A percentile compares a stretch with the other conserved stretches of the same genome.
phyloP scores from a whole-genome alignment of 371 early-diverging fungal genomes.

The Parasitella parasitica region DNA sequence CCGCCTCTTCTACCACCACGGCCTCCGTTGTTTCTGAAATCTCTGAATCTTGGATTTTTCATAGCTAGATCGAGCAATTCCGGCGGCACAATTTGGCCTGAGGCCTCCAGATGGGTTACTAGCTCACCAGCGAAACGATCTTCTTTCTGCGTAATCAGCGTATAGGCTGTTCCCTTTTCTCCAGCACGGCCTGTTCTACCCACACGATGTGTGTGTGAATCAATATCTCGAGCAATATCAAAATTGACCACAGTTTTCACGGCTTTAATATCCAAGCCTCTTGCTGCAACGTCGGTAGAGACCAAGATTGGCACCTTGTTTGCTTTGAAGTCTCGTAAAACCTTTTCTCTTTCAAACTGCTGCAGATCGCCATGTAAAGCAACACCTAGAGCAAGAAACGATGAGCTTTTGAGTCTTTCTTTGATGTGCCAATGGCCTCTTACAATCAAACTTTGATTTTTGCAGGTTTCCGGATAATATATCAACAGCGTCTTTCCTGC shows the following conservation, averaged over 20 bases:
- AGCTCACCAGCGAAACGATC: constrained; percentile 80
- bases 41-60: constrained; percentile 69
- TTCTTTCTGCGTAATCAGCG: constrained; percentile 70
- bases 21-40: constrained; percentile 37
- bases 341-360: constrained; percentile 94
- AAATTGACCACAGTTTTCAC: constrained; percentile 75
- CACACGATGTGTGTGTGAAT: constrained; percentile 76
- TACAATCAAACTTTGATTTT: constrained; percentile 56
- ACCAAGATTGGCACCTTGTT: constrained; percentile 81
- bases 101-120: constrained; percentile 73
- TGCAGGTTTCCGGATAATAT: constrained; percentile 56
- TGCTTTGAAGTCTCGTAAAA: constrained; percentile 77
- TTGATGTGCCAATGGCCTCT: constrained; percentile 3
- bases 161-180: constrained; percentile 73
- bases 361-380: constrained; percentile 98
- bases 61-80: constrained; percentile 74
- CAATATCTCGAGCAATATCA: constrained; percentile 75
- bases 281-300: constrained; percentile 99
- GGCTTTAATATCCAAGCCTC: constrained; percentile 86
- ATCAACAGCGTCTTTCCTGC: constrained; percentile 65
- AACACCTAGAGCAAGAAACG: constrained; percentile 48
- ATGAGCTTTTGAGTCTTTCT: background rate
- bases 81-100: constrained; percentile 58
- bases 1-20: constrained; percentile 45
- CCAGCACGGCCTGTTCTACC: constrained; percentile 76